Evolutionary conservation across 768 basidiomycete species (phyloP), one percentile per base, ranked within the genome.

Genomic region (Mycena metata): DNA sequence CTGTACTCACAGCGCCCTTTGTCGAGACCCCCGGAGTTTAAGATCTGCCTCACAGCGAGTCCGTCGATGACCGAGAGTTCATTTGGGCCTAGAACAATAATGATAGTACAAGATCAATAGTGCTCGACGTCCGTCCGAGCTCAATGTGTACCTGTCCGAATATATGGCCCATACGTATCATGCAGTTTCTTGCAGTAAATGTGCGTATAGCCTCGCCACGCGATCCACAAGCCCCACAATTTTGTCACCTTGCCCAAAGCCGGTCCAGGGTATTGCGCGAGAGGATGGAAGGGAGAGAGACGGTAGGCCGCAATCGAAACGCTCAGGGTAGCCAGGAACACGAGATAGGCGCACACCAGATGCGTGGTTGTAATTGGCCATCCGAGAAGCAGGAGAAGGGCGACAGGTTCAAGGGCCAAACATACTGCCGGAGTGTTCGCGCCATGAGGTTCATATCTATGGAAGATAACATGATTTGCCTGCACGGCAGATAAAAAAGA

Each of bases 151-250:
- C 89, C 89, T 47, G 85, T 82, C 70, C 90, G 80, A 24, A 90
- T 87, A n/a, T 85, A 78, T 49, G 86, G 81, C 6, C 90, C 90
- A 57, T 89, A 90, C 56, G 76, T 79, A 39, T 83, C 79, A 70
- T 90, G 90, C 21, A 89, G 74, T n/a, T 76, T 70, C 41, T 80
- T 75, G 67, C 83, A 82, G 64, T 83, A 81, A 6, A 79, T 73
- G 68, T 88, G 83, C 60, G 85, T 84, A 61, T 82, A 79, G 3
- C 87, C 88, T 0, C 67, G 67, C 9, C 71, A 67, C 16, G 79
- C 78, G 5, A 82, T 59, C 64, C 77, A 78, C 3, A 81, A 79
- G 19, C 79, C 73, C 67, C 78, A 79, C 15, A 85, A 71, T 60
- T 84, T 83, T 11, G 83, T 80, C 15, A 85, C 41, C 58, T 79